Percentiles rank a stretch among this genome's conserved stretches.
These are phyloP conservation scores for Westerdykella sp. DNA, from an alignment of 2,329 filamentous ascomycete genomes.

Conservation along the genomic window DNA sequence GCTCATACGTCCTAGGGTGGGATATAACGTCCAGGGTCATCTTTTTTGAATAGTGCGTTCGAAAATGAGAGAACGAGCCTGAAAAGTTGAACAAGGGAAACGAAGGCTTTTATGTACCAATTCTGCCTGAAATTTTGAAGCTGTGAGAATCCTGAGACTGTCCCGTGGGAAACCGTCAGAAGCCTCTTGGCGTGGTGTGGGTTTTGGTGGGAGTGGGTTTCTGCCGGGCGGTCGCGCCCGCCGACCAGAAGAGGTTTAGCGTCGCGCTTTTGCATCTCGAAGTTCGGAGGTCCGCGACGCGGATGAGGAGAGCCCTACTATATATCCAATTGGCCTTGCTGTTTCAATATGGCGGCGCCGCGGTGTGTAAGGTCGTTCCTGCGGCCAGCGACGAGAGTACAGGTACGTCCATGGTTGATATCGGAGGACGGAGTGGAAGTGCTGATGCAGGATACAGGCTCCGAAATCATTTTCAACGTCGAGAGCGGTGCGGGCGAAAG, in stretches of 20 bases:
- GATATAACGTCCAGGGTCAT: slow-evolving; percentile 19
- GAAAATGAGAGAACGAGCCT: background rate
- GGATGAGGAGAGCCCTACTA: too few relatives aligned
- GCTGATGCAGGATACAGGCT: slow-evolving; percentile 12
- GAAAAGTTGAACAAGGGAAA: background rate
- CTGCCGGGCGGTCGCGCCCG: slow-evolving; percentile 21
- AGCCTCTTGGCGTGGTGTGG: background rate
- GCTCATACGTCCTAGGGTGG: slow-evolving; percentile 35
- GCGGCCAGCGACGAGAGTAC: slow-evolving; percentile 39
- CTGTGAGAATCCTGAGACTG: background rate
- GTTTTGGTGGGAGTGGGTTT: background rate
- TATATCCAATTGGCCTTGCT: too few relatives aligned
- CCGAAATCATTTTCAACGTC: slow-evolving; percentile 21
- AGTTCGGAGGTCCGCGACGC: slow-evolving; percentile 6
- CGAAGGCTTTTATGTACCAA: background rate
- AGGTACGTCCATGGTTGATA: slow-evolving; percentile 24
- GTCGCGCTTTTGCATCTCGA: slow-evolving; percentile 14
- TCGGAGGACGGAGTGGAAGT: background rate
- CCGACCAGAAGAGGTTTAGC: slow-evolving; percentile 14
- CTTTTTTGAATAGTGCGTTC: background rate
- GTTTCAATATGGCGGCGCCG: slow-evolving; percentile 38
- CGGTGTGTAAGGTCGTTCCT: slow-evolving; percentile 41
- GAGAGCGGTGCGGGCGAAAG: slow-evolving; percentile 14
- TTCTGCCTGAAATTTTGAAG: background rate
- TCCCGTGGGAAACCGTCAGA: background rate